phyloP scores from a whole-genome alignment of 768 basidiomycete genomes.

The Pleurotus pulmonarius region DNA sequence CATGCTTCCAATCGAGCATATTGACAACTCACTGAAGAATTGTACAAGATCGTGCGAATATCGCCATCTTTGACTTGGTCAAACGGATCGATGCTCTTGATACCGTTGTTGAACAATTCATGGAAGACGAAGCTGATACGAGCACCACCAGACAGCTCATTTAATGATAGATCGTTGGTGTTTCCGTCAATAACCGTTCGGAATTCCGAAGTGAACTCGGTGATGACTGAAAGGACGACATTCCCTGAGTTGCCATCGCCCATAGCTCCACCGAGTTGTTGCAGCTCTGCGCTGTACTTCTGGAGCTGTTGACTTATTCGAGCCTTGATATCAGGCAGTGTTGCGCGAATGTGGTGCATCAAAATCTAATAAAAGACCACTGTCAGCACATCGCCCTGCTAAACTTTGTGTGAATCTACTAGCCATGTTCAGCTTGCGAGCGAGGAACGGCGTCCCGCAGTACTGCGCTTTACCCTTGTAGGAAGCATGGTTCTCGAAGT shows the following conservation, averaged over 20 bases:
- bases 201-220: conserved; percentile 97
- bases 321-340: conserved; percentile 97
- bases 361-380: conserved; percentile 62
- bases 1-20: not conserved
- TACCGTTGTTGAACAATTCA: conserved; percentile 94
- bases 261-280: conserved; percentile 79
- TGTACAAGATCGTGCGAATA: conserved; percentile 93
- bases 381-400: not conserved
- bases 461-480: conserved; percentile 94
- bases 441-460: conserved; percentile 96
- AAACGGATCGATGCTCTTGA: conserved; percentile 95
- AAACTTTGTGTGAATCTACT: conserved; percentile 16
- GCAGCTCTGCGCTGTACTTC: conserved; percentile 84
- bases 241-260: conserved; percentile 86
- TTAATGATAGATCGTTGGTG: conserved; percentile 91
- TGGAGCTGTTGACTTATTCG: conserved; percentile 88
- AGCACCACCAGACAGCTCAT: conserved; percentile 97
- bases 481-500: conserved; percentile 91
- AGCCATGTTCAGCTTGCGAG: conserved; percentile 92
- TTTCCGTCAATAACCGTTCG: conserved; percentile 96
- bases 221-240: conserved; percentile 95
- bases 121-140: conserved; percentile 99
- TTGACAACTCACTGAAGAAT: conserved; percentile 81
- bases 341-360: conserved; percentile 98
- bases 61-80: conserved; percentile 99